Percentiles rank a stretch among this genome's conserved stretches.
Conservation (phyloP, 768 basidiomycete species). For the Termitomyces sp. region DNA sequence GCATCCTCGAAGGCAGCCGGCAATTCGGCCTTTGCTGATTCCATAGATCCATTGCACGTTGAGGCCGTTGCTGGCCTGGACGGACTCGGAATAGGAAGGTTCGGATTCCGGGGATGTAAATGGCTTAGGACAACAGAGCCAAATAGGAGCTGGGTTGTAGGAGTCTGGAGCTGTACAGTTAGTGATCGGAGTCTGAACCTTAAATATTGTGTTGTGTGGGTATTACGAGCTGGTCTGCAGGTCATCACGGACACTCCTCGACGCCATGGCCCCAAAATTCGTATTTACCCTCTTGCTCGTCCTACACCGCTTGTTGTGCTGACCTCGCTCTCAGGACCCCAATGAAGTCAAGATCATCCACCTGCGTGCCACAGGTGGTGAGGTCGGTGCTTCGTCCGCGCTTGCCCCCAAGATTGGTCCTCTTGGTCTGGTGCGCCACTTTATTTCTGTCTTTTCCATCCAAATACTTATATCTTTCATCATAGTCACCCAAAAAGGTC, state of each 20-base stretch:
- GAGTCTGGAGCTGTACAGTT: slow-evolving; percentile 49
- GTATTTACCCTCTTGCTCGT: slow-evolving; percentile 32
- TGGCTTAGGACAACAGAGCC: slow-evolving; percentile 26
- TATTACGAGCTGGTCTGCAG: slow-evolving; percentile 7
- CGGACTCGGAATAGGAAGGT: background rate
- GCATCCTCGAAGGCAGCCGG: slow-evolving; percentile 83
- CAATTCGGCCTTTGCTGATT: slow-evolving; percentile 72
- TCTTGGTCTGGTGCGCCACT: slow-evolving; percentile 84
- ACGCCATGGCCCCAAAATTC: slow-evolving; percentile 74
- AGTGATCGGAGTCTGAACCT: slow-evolving; percentile 46
- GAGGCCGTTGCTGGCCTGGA: slow-evolving; percentile 23
- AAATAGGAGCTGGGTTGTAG: slow-evolving; percentile 24
- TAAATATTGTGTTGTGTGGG: slow-evolving; percentile 25
- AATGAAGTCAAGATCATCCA: slow-evolving; percentile 99
- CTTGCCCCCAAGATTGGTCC: slow-evolving; percentile 99
- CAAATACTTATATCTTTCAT: slow-evolving; percentile 12
- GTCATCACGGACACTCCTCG: slow-evolving; percentile 21
- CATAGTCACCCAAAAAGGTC: slow-evolving; percentile 98
- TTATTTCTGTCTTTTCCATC: slow-evolving; percentile 3
- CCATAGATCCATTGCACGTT: slow-evolving; percentile 80
- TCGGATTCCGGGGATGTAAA: slow-evolving; percentile 10
- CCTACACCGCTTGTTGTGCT: background rate
- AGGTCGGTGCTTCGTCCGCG: slow-evolving; percentile 97
- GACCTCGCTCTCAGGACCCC: slow-evolving; percentile 62
- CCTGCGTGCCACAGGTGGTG: slow-evolving; percentile 97